Evolutionary conservation across 192 early-diverging fungal genomes (phyloP).

Genomic region (Coemansia sp.): DNA sequence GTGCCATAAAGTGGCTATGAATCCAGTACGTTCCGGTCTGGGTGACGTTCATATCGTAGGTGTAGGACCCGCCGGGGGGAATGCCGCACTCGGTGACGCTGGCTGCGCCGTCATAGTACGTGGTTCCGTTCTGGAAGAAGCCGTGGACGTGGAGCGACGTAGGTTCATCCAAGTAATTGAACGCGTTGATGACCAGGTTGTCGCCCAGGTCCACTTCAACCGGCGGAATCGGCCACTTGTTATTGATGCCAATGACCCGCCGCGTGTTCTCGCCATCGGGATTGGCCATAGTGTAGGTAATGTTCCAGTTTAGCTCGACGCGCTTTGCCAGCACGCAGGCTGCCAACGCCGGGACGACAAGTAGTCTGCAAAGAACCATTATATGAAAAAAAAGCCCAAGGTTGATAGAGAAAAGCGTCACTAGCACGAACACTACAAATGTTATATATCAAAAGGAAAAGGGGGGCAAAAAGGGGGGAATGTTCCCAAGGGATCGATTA

Average conservation of each 20-base stretch:
- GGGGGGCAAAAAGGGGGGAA: too few species aligned
- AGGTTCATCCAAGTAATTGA: constrained; percentile 53
- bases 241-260: constrained; percentile 64
- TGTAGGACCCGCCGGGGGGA: constrained; percentile 54
- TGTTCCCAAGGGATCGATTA: too few species aligned
- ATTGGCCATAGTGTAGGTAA: constrained; percentile 58
- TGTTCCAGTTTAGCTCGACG: constrained; percentile 62
- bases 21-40: constrained; percentile 85
- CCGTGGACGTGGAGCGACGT: constrained; percentile 75
- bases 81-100: constrained; percentile 72
- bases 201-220: constrained; percentile 27
- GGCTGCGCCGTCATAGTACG: constrained; percentile 63
- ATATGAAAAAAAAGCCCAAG: too few species aligned
- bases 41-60: constrained; percentile 59
- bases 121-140: constrained; percentile 68
- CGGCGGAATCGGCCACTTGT: constrained; percentile 55
- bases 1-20: constrained; percentile 63
- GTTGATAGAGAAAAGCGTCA: too few species aligned
- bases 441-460: too few species aligned
- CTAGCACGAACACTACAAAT: too few species aligned
- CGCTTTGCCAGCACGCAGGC: constrained; percentile 20
- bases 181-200: constrained; percentile 37
- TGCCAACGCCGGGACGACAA: neutral
- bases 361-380: too few species aligned
- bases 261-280: constrained; percentile 61